Percentiles rank a stretch among this genome's conserved stretches.
Conservation (phyloP, 257 asterid species). For the Oldenlandia corymbosa region DNA sequence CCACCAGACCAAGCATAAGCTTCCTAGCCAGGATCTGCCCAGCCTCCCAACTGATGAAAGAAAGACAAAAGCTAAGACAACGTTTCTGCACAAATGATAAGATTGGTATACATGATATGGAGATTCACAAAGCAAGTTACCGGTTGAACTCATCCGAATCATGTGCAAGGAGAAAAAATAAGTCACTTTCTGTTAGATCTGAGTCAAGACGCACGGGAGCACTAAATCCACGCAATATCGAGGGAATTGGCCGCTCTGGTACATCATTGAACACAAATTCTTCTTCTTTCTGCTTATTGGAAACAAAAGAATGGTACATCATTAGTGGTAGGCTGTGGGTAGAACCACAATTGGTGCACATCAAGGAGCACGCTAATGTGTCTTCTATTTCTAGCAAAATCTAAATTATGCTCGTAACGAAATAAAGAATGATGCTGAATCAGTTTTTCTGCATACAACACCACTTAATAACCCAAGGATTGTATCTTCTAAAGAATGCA, state of each 20-base stretch:
- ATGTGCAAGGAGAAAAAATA: conserved; percentile 71
- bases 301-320: conserved; percentile 1
- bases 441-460: not conserved
- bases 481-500: not conserved
- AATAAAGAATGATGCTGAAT: not conserved
- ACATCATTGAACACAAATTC: conserved; percentile 62
- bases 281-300: conserved; percentile 55
- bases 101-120: not conserved
- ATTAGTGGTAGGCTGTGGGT: not conserved
- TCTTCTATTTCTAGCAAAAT: not conserved
- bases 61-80: conserved; percentile 5
- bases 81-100: not conserved
- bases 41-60: conserved; percentile 65
- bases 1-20: conserved; percentile 66
- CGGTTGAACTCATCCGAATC: conserved; percentile 87
- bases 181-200: conserved; percentile 64
- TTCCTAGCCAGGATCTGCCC: conserved; percentile 79
- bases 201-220: conserved; percentile 76
- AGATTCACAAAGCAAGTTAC: conserved; percentile 32
- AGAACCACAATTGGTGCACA: not conserved
- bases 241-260: conserved; percentile 57
- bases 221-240: conserved; percentile 73
- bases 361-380: not conserved
- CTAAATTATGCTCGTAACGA: not conserved
- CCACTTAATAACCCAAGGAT: not conserved